Evolutionary conservation across 257 asterid genomes (phyloP).

Genomic region (Solanum paucissectum): DNA sequence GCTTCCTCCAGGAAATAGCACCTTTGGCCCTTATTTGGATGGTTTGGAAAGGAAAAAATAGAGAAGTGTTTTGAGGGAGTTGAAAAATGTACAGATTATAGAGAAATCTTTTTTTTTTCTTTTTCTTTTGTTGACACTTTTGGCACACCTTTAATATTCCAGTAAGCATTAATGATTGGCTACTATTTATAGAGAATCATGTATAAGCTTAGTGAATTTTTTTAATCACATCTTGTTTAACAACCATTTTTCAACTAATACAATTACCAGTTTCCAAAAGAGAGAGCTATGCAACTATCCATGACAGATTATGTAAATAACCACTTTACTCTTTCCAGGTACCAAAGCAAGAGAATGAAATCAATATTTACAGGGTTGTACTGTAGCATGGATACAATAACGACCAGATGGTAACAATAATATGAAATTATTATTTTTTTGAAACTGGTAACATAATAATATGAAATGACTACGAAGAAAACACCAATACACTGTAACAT

Average conservation of each 20-base stretch:
- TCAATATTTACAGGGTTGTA: not conserved
- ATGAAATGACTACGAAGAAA: not conserved
- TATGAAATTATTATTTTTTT: not conserved
- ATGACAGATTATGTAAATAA: not conserved
- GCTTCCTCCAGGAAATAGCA: not conserved
- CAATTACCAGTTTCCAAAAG: not conserved
- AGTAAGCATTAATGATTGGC: not conserved
- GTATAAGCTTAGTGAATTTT: not conserved
- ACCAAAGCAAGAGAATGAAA: not conserved
- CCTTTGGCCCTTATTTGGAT: not conserved
- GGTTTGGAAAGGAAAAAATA: not conserved
- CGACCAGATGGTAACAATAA: not conserved
- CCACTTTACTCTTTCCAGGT: not conserved
- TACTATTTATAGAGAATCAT: not conserved
- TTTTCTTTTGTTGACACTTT: not conserved
- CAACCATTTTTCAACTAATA: not conserved
- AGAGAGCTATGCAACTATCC: not conserved
- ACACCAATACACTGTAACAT: not conserved
- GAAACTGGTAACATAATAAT: not conserved
- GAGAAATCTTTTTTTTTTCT: not conserved
- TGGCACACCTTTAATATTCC: not conserved
- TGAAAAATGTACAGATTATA: not conserved
- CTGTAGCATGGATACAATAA: not conserved
- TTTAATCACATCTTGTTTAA: not conserved
- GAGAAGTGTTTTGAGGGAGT: not conserved